phyloP scores from a whole-genome alignment of 2,329 filamentous ascomycete species.

The Xylaria sp. region DNA sequence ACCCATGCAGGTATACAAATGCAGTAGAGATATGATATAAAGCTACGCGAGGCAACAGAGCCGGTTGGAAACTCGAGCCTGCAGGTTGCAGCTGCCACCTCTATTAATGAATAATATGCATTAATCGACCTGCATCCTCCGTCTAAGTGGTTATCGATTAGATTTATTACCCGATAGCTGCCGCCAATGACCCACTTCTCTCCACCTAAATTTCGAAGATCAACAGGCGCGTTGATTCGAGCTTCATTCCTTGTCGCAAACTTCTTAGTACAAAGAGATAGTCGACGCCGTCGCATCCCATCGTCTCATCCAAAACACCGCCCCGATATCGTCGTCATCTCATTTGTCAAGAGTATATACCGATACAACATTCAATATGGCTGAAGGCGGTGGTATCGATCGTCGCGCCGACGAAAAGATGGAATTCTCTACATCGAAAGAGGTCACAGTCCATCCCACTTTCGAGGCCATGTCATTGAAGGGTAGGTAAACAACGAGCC shows the following conservation, averaged over 20 bases:
- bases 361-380: slow-evolving; percentile 70
- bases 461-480: slow-evolving; percentile 98
- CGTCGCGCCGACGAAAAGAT: slow-evolving; percentile 94
- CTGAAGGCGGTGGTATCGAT: slow-evolving; percentile 82
- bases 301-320: not conserved
- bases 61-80: not conserved
- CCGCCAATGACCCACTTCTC: not conserved
- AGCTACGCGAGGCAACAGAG: slow-evolving; percentile 44
- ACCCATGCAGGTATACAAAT: not conserved
- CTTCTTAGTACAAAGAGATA: slow-evolving; percentile 13
- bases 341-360: not conserved
- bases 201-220: slow-evolving; percentile 30
- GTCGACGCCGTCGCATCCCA: slow-evolving; percentile 1
- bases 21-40: not conserved
- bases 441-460: slow-evolving; percentile 93
- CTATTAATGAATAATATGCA: not conserved
- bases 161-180: not conserved
- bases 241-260: no score
- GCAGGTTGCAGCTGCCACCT: not conserved
- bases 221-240: no score
- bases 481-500: slow-evolving; percentile 62
- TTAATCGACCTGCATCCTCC: not conserved
- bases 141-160: not conserved
- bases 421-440: slow-evolving; percentile 98
- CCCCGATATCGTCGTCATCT: not conserved